Conservation (phyloP, 78 protist genomes). For the Dictyostelium firmibasis region DNA sequence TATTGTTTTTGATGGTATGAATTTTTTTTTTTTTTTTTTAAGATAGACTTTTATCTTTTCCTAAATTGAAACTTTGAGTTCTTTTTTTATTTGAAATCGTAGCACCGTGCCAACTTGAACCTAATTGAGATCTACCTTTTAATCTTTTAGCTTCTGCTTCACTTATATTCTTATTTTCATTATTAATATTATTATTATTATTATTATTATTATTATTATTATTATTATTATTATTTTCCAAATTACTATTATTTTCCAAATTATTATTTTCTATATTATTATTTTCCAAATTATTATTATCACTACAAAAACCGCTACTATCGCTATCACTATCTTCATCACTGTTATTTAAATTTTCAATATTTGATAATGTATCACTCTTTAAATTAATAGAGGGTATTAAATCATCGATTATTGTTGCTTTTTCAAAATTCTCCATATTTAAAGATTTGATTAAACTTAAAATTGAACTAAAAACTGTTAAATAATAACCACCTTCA, state of each 20-base stretch:
- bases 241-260: not conserved
- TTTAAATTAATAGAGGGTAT: constrained; percentile 40
- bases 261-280: not conserved
- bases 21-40: not conserved
- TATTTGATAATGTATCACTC: not conserved
- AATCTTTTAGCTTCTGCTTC: not conserved
- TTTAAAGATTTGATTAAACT: constrained; percentile 46
- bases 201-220: not conserved
- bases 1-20: not conserved
- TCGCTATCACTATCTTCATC: not conserved
- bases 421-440: constrained; percentile 57
- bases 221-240: not conserved
- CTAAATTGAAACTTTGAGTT: constrained; percentile 47
- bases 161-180: not conserved
- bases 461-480: constrained; percentile 67
- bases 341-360: not conserved
- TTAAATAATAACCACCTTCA: constrained; percentile 77
- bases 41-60: not conserved
- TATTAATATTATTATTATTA: not conserved
- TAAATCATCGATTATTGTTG: constrained; percentile 55
- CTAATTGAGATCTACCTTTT: not conserved
- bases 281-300: not conserved
- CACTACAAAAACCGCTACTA: not conserved
- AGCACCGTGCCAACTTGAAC: constrained; percentile 58
- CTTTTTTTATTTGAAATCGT: constrained; percentile 56